Evolutionary conservation across 2,329 filamentous ascomycete species (phyloP).

Genomic region (Epichloe elymi): DNA sequence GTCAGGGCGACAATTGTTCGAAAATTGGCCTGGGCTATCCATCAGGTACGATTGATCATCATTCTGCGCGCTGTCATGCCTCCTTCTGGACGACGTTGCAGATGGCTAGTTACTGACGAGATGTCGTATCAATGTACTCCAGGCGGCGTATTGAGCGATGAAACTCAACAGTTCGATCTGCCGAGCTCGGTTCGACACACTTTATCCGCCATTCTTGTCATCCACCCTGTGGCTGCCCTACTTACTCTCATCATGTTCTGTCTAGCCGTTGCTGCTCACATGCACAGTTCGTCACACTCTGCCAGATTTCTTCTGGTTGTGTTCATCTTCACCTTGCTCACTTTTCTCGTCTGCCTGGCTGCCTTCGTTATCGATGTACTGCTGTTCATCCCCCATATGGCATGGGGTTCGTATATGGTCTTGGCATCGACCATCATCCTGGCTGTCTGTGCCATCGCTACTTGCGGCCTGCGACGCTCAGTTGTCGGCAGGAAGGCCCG

Average conservation of each 20-base stretch:
- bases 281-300: constrained; percentile 81
- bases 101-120: background rate
- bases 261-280: constrained; percentile 68
- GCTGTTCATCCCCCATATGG: constrained; percentile 84
- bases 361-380: constrained; percentile 90
- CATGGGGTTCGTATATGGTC: constrained; percentile 90
- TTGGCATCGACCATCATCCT: constrained; percentile 80
- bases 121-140: background rate
- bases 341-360: constrained; percentile 68
- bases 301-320: constrained; percentile 74
- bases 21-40: constrained; percentile 60
- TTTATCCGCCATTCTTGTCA: constrained; percentile 79
- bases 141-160: constrained; percentile 9
- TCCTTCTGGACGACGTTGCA: background rate
- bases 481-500: constrained; percentile 86
- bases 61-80: background rate
- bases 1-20: constrained; percentile 53
- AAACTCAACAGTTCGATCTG: constrained; percentile 40
- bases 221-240: constrained; percentile 82
- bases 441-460: constrained; percentile 67
- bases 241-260: constrained; percentile 75
- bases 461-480: constrained; percentile 88
- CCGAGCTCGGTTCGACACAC: constrained; percentile 39
- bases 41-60: constrained; percentile 40
- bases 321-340: constrained; percentile 76